Conservation (phyloP, 1,284 basidiomycete species). For the Tilletia setariae region DNA sequence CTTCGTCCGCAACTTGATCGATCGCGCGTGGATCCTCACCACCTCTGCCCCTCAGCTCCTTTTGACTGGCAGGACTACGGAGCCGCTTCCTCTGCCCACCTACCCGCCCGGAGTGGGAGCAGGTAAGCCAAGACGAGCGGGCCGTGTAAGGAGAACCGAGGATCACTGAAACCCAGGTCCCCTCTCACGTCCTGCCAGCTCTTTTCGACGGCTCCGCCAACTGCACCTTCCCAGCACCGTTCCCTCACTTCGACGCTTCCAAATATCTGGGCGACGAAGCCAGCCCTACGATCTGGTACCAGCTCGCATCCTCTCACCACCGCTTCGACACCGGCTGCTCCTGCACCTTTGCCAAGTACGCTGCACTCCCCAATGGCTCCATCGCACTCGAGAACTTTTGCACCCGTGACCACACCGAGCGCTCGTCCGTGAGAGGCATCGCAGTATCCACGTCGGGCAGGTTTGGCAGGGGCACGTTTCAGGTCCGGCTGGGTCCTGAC, state of each 20-base stretch:
- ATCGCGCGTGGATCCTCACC: too few species aligned
- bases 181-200: background rate
- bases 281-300: constrained; percentile 6
- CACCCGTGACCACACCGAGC: background rate
- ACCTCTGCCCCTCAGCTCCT: background rate
- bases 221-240: background rate
- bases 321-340: background rate
- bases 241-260: background rate
- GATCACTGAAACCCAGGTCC: background rate
- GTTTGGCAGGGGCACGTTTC: background rate
- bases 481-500: background rate
- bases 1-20: too few species aligned
- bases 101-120: background rate
- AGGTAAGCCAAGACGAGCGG: too few species aligned
- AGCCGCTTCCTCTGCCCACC: background rate
- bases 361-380: background rate
- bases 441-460: background rate
- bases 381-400: constrained; percentile 4
- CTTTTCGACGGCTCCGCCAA: background rate
- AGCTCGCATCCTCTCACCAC: background rate
- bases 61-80: background rate
- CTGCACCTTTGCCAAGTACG: constrained; percentile 1
- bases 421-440: background rate
- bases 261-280: background rate
- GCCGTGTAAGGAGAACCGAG: too few species aligned